Evolutionary conservation across 116 monocot species (phyloP).

Genomic region (Papilionanthe hybrid): DNA sequence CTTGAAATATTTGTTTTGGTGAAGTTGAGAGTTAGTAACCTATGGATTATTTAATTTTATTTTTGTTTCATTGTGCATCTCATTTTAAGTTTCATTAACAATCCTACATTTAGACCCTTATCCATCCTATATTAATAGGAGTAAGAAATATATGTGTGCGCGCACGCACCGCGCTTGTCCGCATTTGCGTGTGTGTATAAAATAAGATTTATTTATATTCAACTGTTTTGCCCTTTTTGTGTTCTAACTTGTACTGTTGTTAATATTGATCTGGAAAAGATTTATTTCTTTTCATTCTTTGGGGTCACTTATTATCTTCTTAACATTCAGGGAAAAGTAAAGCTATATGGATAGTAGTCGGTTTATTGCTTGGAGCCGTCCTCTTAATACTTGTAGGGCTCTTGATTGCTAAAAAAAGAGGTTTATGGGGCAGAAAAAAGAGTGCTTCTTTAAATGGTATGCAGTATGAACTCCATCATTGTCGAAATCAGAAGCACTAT

Average conservation of each 20-base stretch:
- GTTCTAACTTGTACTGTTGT: not conserved
- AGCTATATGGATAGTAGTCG: slow-evolving; percentile 38
- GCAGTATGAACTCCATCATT: not conserved
- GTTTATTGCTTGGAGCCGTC: slow-evolving; percentile 27
- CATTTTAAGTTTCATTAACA: no score
- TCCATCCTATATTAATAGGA: no score
- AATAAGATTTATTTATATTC: slow-evolving; percentile 2
- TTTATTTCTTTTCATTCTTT: not conserved
- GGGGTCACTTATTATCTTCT: not conserved
- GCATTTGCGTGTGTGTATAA: not conserved
- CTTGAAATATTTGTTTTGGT: no score
- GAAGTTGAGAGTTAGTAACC: no score
- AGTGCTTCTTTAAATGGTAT: slow-evolving; percentile 26
- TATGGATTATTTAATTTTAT: no score
- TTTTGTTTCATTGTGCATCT: no score
- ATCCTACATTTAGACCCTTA: no score
- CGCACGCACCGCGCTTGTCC: no score
- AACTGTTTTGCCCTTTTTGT: not conserved
- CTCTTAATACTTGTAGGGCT: slow-evolving; percentile 25
- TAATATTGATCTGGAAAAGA: not conserved
- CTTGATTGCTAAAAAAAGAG: slow-evolving; percentile 28
- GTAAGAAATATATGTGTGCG: no score
- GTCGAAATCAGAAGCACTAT: not conserved
- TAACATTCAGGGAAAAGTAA: slow-evolving; percentile 29
- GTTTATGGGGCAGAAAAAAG: slow-evolving; percentile 15